These are phyloP conservation scores for Cerioporus squamosus DNA, from an alignment of 1,284 basidiomycete species.

Conservation along the genomic window DNA sequence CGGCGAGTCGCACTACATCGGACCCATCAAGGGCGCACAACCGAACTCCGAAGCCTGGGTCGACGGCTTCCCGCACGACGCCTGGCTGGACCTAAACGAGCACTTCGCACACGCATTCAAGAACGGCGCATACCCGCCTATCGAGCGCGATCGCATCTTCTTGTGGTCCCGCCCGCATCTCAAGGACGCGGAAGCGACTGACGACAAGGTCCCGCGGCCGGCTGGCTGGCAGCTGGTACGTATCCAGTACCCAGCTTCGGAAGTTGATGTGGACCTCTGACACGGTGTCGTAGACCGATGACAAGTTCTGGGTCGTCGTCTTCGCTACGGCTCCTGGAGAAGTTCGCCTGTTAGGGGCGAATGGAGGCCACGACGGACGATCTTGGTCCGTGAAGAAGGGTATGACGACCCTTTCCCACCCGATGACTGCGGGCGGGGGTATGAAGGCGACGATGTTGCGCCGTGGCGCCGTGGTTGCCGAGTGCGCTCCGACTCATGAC, in stretches of 20 bases:
- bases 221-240: constrained; percentile 52
- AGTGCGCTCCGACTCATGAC: constrained; percentile 39
- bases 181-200: constrained; percentile 42
- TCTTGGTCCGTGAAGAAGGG: constrained; percentile 49
- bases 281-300: constrained; percentile 43
- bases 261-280: too few species aligned
- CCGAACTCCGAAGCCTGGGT: constrained; percentile 56
- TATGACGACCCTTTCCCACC: constrained; percentile 57
- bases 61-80: constrained; percentile 53
- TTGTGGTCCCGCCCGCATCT: constrained; percentile 67
- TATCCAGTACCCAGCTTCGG: neutral
- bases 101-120: constrained; percentile 69
- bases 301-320: constrained; percentile 58
- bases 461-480: constrained; percentile 42
- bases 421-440: constrained; percentile 45
- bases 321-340: constrained; percentile 46
- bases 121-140: constrained; percentile 55
- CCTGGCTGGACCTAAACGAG: constrained; percentile 55
- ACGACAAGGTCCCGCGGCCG: constrained; percentile 44
- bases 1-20: constrained; percentile 60
- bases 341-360: constrained; percentile 6
- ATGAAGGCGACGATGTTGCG: constrained; percentile 53
- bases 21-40: constrained; percentile 44
- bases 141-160: constrained; percentile 58
- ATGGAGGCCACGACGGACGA: constrained; percentile 30